Percentiles rank a stretch among this genome's conserved stretches.
Conservation (phyloP, 192 early-diverging fungal genomes). For the Piromyces finnis region DNA sequence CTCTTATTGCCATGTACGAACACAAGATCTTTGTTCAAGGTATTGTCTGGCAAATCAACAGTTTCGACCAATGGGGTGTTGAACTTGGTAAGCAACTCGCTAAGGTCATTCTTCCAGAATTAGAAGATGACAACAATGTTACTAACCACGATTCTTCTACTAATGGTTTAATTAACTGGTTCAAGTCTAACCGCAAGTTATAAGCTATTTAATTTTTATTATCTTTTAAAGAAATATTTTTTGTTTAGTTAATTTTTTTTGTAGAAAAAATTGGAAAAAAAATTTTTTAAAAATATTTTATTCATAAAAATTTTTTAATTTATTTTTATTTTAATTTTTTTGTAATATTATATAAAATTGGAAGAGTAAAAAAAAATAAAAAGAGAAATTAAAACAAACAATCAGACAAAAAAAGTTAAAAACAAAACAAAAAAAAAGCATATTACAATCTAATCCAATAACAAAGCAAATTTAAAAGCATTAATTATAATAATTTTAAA, state of each 20-base stretch:
- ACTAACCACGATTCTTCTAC: conserved; percentile 76
- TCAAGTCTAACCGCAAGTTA: conserved; percentile 17
- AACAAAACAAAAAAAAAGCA: too few species aligned
- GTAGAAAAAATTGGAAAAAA: too few species aligned
- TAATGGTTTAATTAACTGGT: conserved; percentile 94
- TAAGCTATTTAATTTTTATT: background rate
- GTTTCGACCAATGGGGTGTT: conserved; percentile 86
- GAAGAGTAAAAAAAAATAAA: too few species aligned
- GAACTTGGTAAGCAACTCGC: conserved; percentile 98
- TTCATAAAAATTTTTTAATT: too few species aligned
- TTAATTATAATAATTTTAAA: too few species aligned
- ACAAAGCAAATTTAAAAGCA: too few species aligned
- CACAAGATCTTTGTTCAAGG: conserved; percentile 99
- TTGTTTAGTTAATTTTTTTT: background rate
- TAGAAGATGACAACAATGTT: conserved; percentile 38
- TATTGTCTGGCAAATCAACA: conserved; percentile 94
- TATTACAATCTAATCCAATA: too few species aligned
- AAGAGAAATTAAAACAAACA: too few species aligned
- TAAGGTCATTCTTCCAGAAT: conserved; percentile 85
- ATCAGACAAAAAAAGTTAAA: too few species aligned
- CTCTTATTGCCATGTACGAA: conserved; percentile 93
- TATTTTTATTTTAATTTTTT: too few species aligned
- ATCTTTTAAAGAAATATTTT: background rate
- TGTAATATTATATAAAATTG: too few species aligned
- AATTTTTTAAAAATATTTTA: too few species aligned